phyloP scores from a whole-genome alignment of 106 monocot genomes.

The Dioscorea alata region DNA sequence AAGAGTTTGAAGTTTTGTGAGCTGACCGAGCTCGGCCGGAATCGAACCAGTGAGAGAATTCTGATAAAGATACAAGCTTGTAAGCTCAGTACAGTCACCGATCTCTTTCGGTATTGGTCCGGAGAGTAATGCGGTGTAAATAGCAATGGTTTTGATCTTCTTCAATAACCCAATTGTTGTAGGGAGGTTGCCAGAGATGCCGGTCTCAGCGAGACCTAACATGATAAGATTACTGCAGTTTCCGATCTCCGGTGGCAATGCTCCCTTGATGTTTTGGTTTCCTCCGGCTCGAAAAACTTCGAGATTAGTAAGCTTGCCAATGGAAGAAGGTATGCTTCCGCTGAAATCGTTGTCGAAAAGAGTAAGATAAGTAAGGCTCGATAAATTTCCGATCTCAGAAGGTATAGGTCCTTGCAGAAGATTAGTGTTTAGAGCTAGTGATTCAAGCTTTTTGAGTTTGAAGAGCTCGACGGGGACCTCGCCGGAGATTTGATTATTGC shows the following conservation, averaged over 20 bases:
- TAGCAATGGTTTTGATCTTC: conserved; percentile 68
- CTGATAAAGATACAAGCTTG: conserved; percentile 77
- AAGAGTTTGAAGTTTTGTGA: conserved; percentile 60
- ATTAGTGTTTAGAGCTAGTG: conserved; percentile 63
- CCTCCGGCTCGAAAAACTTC: conserved; percentile 84
- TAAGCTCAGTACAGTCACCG: conserved; percentile 61
- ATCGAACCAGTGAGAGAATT: conserved; percentile 73
- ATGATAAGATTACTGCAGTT: conserved; percentile 67
- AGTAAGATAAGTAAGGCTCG: conserved; percentile 48
- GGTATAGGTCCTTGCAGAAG: conserved; percentile 69
- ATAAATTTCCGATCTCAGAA: conserved; percentile 47
- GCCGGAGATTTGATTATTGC: conserved; percentile 73
- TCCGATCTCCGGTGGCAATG: conserved; percentile 69
- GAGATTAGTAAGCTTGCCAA: conserved; percentile 60
- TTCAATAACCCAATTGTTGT: conserved; percentile 53
- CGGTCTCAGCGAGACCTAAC: conserved; percentile 86
- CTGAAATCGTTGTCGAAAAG: conserved; percentile 74
- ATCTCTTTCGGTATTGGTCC: conserved; percentile 80
- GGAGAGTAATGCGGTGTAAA: conserved; percentile 70
- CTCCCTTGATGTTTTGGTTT: conserved; percentile 58
- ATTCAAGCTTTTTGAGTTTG: conserved; percentile 49
- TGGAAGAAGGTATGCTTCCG: conserved; percentile 57
- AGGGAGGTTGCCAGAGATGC: conserved; percentile 68
- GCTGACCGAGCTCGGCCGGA: conserved; percentile 54
- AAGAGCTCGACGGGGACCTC: conserved; percentile 65